phyloP scores from a whole-genome alignment of 345 rosid genomes.

The Eucalyptus albens region DNA sequence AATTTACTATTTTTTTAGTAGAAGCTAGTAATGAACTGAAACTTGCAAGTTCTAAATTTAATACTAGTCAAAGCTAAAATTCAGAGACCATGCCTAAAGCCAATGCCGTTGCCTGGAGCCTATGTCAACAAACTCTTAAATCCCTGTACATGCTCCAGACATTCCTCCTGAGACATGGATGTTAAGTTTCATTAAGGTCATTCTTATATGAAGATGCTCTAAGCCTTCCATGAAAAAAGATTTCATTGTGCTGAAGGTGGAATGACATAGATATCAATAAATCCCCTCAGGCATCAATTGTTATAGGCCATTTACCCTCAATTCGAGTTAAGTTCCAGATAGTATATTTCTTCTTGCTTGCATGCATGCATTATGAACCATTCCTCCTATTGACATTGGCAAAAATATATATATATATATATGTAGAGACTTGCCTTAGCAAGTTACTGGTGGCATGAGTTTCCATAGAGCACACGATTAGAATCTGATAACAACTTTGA shows the following conservation, averaged over 20 bases:
- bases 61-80: neutral
- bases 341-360: neutral
- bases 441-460: neutral
- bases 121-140: neutral
- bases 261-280: neutral
- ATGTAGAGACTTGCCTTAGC: neutral
- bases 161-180: neutral
- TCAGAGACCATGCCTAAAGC: neutral
- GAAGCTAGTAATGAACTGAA: neutral
- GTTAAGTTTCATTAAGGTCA: neutral
- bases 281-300: neutral
- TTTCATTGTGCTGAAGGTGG: neutral
- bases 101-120: neutral
- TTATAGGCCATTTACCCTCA: neutral
- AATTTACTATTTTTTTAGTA: neutral
- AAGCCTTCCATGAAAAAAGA: neutral
- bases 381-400: neutral
- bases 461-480: neutral
- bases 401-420: neutral
- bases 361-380: neutral
- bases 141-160: neutral
- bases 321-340: neutral
- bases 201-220: neutral
- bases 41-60: neutral
- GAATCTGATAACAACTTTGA: neutral